Conservation (phyloP, 768 basidiomycete genomes). For the Amanita rubescens region DNA sequence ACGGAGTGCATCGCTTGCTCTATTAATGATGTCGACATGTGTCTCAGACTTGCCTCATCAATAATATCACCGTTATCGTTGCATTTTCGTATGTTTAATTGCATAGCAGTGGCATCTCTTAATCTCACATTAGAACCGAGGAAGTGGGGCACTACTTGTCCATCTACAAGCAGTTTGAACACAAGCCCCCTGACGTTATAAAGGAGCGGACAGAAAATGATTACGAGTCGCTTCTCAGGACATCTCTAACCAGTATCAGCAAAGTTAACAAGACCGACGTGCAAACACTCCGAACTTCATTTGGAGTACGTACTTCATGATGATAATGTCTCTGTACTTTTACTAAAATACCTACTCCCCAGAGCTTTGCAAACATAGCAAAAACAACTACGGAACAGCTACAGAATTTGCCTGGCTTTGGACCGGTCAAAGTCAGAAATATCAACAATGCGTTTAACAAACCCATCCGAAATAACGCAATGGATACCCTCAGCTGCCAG, state of each 20-base stretch:
- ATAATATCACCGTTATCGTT: conserved; percentile 87
- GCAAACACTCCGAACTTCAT: conserved; percentile 83
- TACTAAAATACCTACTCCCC: neutral
- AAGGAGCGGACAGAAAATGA: conserved; percentile 92
- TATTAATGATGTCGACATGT: conserved; percentile 2
- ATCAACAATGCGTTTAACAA: conserved; percentile 88
- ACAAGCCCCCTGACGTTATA: conserved; percentile 88
- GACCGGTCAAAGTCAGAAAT: conserved; percentile 88
- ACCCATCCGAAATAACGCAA: conserved; percentile 69
- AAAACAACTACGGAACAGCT: conserved; percentile 67
- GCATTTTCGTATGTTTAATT: conserved; percentile 69
- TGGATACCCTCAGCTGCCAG: conserved; percentile 33
- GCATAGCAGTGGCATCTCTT: neutral
- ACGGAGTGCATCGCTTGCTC: neutral
- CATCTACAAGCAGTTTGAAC: conserved; percentile 89
- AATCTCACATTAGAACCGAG: conserved; percentile 49
- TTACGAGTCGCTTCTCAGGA: conserved; percentile 73
- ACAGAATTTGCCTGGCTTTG: conserved; percentile 84
- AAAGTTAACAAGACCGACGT: conserved; percentile 98
- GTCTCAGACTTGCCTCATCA: conserved; percentile 72
- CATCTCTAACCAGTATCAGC: conserved; percentile 79
- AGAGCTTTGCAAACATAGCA: conserved; percentile 87
- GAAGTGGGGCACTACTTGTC: conserved; percentile 91
- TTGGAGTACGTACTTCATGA: conserved; percentile 60
- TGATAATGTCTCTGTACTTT: neutral